Evolutionary conservation across 108 stramenopile species (phyloP).

Genomic region (Conticribra guillardii): DNA sequence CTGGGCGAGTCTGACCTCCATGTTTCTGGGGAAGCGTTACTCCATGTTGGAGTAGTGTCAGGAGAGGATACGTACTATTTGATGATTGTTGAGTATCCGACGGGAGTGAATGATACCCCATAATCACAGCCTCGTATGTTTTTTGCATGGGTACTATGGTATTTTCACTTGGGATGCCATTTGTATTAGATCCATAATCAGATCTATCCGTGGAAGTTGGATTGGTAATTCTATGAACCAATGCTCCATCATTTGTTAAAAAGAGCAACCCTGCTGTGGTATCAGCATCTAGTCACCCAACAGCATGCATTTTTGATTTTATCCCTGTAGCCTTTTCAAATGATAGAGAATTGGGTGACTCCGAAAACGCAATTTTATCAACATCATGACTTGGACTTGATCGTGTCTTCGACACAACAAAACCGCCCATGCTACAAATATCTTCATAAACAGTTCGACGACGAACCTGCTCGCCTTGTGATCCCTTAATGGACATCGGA

Average conservation of each 20-base stretch:
- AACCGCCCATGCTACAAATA: conserved; percentile 58
- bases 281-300: conserved; percentile 73
- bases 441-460: conserved; percentile 65
- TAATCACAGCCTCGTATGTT: conserved; percentile 71
- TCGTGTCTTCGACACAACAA: neutral
- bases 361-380: too few species aligned
- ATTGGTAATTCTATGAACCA: conserved; percentile 74
- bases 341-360: too few species aligned
- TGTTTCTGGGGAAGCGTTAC: conserved; percentile 62
- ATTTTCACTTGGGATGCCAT: neutral
- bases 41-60: conserved; percentile 37
- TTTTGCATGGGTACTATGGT: conserved; percentile 34
- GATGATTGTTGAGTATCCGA: conserved; percentile 12
- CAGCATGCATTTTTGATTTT: conserved; percentile 66
- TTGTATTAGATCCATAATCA: neutral
- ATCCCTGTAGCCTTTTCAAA: conserved; percentile 61
- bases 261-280: conserved; percentile 73
- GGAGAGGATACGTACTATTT: conserved; percentile 13
- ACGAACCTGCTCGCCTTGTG: neutral
- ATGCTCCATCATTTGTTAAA: conserved; percentile 72
- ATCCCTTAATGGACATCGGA: conserved; percentile 1
- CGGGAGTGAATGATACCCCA: conserved; percentile 59
- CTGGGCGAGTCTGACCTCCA: conserved; percentile 62
- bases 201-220: conserved; percentile 36
- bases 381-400: too few species aligned